A percentile compares a stretch with the other conserved stretches of the same genome.
Conservation (phyloP, 768 basidiomycete genomes). For the Clitopilus passeckerianus region DNA sequence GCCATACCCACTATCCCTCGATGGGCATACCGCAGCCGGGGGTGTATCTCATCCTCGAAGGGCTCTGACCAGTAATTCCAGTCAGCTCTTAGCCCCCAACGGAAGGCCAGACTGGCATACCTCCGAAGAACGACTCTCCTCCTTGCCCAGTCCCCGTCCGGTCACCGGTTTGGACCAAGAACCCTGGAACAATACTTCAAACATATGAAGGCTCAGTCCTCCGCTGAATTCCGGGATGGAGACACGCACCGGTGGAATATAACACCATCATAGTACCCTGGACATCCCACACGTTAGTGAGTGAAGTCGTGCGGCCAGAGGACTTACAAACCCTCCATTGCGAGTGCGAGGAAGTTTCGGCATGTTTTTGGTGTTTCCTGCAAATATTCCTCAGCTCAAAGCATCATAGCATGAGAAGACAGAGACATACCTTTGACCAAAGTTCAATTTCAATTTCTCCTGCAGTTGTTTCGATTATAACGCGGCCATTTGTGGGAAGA, state of each 20-base stretch:
- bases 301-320: not conserved
- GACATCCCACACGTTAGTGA: not conserved
- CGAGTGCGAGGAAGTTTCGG: slow-evolving; percentile 83
- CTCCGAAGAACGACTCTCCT: slow-evolving; percentile 95
- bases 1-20: slow-evolving; percentile 95
- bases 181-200: slow-evolving; percentile 73
- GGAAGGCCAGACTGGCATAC: slow-evolving; percentile 24
- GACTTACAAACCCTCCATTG: slow-evolving; percentile 77
- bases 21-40: slow-evolving; percentile 82
- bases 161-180: slow-evolving; percentile 95
- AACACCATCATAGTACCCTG: slow-evolving; percentile 95
- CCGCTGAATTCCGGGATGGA: not conserved
- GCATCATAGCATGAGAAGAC: not conserved
- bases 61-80: slow-evolving; percentile 57
- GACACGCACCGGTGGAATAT: slow-evolving; percentile 79
- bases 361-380: slow-evolving; percentile 94
- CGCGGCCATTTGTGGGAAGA: slow-evolving; percentile 79
- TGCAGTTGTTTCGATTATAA: slow-evolving; percentile 83
- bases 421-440: slow-evolving; percentile 76
- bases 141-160: slow-evolving; percentile 86
- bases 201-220: not conserved
- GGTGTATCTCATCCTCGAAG: slow-evolving; percentile 93
- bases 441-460: slow-evolving; percentile 89
- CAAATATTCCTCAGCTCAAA: not conserved
- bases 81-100: not conserved